A percentile compares a stretch with the other conserved stretches of the same genome.
Conservation (phyloP, 805 yeast genomes). For the Naumovozyma castellii region DNA sequence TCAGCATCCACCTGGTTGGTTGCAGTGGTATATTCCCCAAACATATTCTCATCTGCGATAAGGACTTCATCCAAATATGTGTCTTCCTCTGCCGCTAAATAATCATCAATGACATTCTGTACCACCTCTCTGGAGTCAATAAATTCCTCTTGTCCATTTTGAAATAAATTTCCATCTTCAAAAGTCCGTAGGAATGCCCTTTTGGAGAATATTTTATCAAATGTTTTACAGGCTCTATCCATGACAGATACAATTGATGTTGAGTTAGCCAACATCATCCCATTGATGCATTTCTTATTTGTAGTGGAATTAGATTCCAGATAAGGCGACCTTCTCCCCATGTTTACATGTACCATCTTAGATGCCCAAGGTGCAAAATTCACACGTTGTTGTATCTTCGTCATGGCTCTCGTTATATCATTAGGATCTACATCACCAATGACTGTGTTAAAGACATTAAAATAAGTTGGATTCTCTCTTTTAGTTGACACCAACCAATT, state of each 20-base stretch:
- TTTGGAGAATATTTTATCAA: constrained; percentile 67
- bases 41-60: constrained; percentile 31
- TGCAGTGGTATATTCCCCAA: constrained; percentile 9
- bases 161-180: constrained; percentile 35
- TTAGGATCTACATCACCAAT: constrained; percentile 55
- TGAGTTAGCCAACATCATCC: constrained; percentile 75
- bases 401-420: constrained; percentile 61
- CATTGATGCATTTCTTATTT: constrained; percentile 48
- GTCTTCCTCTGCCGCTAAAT: constrained; percentile 59
- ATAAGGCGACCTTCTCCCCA: constrained; percentile 65
- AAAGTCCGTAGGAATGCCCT: constrained; percentile 81
- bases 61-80: constrained; percentile 32
- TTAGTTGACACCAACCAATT: constrained; percentile 56
- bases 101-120: constrained; percentile 66
- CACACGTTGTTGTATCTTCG: constrained; percentile 55
- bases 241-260: constrained; percentile 65
- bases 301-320: constrained; percentile 5
- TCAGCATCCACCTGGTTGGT: constrained; percentile 19
- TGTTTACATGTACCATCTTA: constrained; percentile 66
- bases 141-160: constrained; percentile 51
- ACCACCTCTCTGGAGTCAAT: constrained; percentile 69
- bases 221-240: constrained; percentile 59
- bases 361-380: constrained; percentile 83
- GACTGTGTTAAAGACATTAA: constrained; percentile 61
- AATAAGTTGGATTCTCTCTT: constrained; percentile 40